phyloP scores from a whole-genome alignment of 495 filamentous ascomycete species.

The Neurospora terricola region DNA sequence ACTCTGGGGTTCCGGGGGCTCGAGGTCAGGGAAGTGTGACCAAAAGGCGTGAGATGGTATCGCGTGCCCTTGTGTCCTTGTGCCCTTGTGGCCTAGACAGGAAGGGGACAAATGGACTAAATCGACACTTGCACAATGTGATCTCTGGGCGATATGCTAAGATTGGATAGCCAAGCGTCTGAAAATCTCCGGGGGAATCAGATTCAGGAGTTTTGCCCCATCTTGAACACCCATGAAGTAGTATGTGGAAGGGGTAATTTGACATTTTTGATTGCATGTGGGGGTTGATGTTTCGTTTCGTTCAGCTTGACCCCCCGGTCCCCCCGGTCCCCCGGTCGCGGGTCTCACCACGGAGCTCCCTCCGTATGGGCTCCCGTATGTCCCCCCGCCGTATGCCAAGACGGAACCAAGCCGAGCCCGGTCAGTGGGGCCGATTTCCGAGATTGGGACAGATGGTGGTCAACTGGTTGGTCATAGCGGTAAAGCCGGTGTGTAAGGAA shows the following conservation, averaged over 20 bases:
- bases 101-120: not conserved
- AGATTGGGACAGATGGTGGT: not conserved
- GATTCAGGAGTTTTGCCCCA: not conserved
- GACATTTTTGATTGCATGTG: not conserved
- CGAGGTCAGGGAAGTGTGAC: not conserved
- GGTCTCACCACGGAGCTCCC: not conserved
- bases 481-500: not conserved
- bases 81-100: not conserved
- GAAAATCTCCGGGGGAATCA: not conserved
- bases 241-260: not conserved
- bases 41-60: not conserved
- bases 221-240: not conserved
- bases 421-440: not conserved
- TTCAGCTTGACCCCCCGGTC: not conserved
- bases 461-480: not conserved
- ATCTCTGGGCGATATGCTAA: not conserved
- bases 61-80: not conserved
- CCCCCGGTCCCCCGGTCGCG: not conserved
- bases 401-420: not conserved
- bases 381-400: not conserved
- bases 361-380: not conserved
- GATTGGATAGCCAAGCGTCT: not conserved
- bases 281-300: not conserved
- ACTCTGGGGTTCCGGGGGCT: not conserved
- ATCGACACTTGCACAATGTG: not conserved